Evolutionary conservation across 1,284 basidiomycete genomes (phyloP).

Genomic region (Malassezia psittaci): DNA sequence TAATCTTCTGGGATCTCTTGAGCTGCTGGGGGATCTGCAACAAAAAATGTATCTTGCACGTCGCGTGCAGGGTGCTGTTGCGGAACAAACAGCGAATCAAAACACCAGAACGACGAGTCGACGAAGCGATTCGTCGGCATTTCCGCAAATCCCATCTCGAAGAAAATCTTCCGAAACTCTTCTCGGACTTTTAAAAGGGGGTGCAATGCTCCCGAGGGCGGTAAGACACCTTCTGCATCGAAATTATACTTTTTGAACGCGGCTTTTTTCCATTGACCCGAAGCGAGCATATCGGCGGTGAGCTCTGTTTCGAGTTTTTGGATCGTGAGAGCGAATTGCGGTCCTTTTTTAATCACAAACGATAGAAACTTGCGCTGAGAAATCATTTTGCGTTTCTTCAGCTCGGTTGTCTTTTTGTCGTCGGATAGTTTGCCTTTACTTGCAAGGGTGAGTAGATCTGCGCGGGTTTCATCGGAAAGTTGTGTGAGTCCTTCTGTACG

Average conservation of each 20-base stretch:
- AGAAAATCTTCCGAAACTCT: constrained; percentile 94
- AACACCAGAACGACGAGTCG: constrained; percentile 98
- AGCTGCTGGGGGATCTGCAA: constrained; percentile 77
- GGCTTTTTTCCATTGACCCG: constrained; percentile 48
- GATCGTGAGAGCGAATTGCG: constrained; percentile 80
- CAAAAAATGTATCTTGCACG: constrained; percentile 96
- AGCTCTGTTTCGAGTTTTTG: constrained; percentile 95
- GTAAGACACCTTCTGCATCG: constrained; percentile 82
- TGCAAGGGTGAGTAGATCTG: constrained; percentile 66
- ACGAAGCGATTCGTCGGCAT: constrained; percentile 99
- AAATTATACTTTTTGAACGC: constrained; percentile 98
- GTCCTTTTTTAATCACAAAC: constrained; percentile 78
- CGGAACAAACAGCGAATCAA: constrained; percentile 94
- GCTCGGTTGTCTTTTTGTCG: constrained; percentile 48
- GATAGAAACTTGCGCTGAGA: constrained; percentile 68
- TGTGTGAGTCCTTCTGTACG: constrained; percentile 53
- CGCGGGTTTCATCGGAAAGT: constrained; percentile 49
- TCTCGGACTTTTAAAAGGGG: constrained; percentile 95
- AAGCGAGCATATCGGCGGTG: constrained; percentile 85
- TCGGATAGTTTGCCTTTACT: constrained; percentile 68
- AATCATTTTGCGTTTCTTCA: constrained; percentile 80
- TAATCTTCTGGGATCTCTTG: constrained; percentile 72
- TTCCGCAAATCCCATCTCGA: constrained; percentile 99
- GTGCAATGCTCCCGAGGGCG: constrained; percentile 81
- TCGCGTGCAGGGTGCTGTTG: constrained; percentile 98